Conservation (phyloP, 257 asterid species). For the Solanum paucissectum region DNA sequence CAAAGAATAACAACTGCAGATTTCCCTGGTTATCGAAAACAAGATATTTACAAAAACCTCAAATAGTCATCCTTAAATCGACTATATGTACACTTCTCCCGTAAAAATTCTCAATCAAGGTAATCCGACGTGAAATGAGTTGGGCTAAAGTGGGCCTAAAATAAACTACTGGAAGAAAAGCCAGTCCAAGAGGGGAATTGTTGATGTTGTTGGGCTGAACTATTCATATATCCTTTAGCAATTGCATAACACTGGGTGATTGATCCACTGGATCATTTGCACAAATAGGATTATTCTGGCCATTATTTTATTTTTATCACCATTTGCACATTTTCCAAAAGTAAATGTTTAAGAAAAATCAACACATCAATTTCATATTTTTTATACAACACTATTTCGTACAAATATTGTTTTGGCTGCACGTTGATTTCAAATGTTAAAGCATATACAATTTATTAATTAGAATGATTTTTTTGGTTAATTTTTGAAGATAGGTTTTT, state of each 20-base stretch:
- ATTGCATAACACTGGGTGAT: no score
- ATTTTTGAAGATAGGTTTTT: not conserved
- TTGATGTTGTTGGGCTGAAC: not conserved
- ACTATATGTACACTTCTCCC: not conserved
- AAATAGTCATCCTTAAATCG: not conserved
- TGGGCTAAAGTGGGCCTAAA: not conserved
- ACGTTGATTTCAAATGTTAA: not conserved
- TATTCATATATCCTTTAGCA: not conserved
- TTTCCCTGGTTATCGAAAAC: no score
- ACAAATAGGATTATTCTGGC: not conserved
- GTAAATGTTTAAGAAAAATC: not conserved
- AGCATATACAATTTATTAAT: not conserved
- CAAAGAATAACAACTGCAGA: no score
- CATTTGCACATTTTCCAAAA: not conserved
- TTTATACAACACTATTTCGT: not conserved
- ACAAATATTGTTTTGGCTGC: not conserved
- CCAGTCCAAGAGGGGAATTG: not conserved
- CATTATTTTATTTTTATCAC: not conserved
- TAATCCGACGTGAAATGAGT: not conserved
- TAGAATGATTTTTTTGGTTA: not conserved
- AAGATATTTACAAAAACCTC: no score
- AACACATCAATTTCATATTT: not conserved
- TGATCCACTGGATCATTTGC: not conserved
- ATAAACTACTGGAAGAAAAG: not conserved
- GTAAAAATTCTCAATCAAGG: not conserved